phyloP scores from a whole-genome alignment of 1,139 yeast genomes.

The Suhomyces yuchorum region DNA sequence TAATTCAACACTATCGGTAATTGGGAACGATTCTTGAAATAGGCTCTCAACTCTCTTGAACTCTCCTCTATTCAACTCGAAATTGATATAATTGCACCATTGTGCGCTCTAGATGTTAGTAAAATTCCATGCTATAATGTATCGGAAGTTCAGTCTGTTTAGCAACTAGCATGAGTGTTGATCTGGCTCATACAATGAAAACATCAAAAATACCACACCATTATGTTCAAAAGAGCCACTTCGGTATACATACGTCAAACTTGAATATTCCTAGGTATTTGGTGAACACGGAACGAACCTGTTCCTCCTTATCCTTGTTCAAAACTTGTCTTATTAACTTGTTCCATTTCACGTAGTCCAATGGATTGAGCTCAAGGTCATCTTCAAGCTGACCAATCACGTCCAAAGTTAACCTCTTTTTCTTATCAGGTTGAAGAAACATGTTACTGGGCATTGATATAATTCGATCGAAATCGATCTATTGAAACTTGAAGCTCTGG shows the following conservation, averaged over 20 bases:
- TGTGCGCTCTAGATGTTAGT: constrained; percentile 47
- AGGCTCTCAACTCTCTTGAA: constrained; percentile 65
- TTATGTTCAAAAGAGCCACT: not conserved
- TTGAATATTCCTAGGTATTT: constrained; percentile 67
- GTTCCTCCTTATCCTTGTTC: constrained; percentile 62
- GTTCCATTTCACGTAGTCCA: constrained; percentile 60
- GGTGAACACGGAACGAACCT: constrained; percentile 61
- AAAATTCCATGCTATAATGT: not conserved
- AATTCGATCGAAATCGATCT: not conserved
- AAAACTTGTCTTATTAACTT: constrained; percentile 57
- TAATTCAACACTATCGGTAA: constrained; percentile 61
- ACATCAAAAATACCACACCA: not conserved
- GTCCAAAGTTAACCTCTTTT: constrained; percentile 45
- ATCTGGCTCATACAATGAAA: too few species aligned
- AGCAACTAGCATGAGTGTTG: too few species aligned
- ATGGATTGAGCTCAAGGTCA: constrained; percentile 55
- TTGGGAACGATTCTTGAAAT: constrained; percentile 62
- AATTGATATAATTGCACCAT: constrained; percentile 75
- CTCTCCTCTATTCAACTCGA: constrained; percentile 70
- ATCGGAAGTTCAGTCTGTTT: not conserved
- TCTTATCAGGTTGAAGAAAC: constrained; percentile 30
- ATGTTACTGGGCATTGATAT: constrained; percentile 17
- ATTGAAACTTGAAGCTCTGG: not conserved
- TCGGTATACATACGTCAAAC: constrained; percentile 39
- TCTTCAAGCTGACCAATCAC: constrained; percentile 63